Evolutionary conservation across 257 asterid genomes (phyloP), one percentile per base, ranked within the genome.

Genomic region (Salvia miltiorrhiza): DNA sequence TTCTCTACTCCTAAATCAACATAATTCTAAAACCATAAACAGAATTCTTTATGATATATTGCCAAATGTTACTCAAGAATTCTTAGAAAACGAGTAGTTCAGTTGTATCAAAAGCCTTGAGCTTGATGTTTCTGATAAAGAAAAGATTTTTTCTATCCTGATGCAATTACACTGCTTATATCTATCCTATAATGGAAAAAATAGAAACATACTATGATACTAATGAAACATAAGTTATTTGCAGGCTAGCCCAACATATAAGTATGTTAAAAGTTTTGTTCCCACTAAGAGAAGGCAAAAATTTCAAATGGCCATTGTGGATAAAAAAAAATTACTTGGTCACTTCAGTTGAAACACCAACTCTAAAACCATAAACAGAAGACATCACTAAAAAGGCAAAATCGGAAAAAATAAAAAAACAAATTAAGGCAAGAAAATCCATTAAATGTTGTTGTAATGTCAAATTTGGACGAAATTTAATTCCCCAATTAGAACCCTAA

Each of bases 161-260:
- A 54, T 62, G 59, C 5, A 47, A 26, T 77, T 33, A 16, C 32
- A 30, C 35, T 3, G 35, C 0, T 39, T 7, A 54, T 37, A 16
- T 19, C n/a, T 32, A 37, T 55, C 44, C 2, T n/a, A 32, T 43
- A 14, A 6, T 43, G 14, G 8, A 58, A 17, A 45, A 80, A 19
- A 7, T 26, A 20, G 40, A 20, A 33, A 44, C 47, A 9, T 37
- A n/a, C n/a, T n/a, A n/a, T n/a, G n/a, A n/a, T n/a, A n/a, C 77
- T 76, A 32, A 71, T 32, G 55, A 57, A 28, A 20, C 16, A 65
- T 11, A 58, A 41, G 52, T 74, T 53, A 64, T 32, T 10, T 84
- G 87, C 97, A 94, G 99, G 97, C 99, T 41, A 89, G 96, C 76
- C 99, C 99, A 63, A 83, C 97, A 4, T 14, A 5, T 54, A n/a